Conservation (phyloP, 805 yeast species). For the Ogataea paradorogensis region DNA sequence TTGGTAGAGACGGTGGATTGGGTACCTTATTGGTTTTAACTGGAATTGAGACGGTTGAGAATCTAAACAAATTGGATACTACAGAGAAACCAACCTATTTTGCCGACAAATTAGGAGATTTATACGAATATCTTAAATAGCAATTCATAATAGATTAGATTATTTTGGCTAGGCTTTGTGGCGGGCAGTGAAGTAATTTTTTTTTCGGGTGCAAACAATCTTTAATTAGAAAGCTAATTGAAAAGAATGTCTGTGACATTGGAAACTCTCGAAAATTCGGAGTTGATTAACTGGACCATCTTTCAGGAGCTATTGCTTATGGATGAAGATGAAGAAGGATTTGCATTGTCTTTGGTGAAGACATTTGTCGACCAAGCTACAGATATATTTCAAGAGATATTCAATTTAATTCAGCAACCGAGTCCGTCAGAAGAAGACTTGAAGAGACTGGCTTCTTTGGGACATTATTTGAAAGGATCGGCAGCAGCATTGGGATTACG, state of each 20-base stretch:
- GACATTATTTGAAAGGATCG: slow-evolving; percentile 93
- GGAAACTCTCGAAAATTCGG: slow-evolving; percentile 42
- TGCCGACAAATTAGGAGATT: slow-evolving; percentile 72
- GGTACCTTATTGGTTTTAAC: slow-evolving; percentile 85
- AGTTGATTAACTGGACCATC: slow-evolving; percentile 83
- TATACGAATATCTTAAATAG: slow-evolving; percentile 47
- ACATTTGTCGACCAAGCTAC: slow-evolving; percentile 89
- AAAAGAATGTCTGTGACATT: slow-evolving; percentile 24
- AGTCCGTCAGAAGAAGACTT: slow-evolving; percentile 40
- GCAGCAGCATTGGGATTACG: slow-evolving; percentile 90
- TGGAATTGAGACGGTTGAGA: slow-evolving; percentile 81
- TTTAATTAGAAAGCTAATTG: background rate
- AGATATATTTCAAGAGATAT: slow-evolving; percentile 73
- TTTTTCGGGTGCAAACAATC: background rate
- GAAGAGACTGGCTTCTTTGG: slow-evolving; percentile 64
- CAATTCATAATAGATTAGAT: background rate
- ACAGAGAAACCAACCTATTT: slow-evolving; percentile 60
- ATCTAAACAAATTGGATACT: slow-evolving; percentile 42
- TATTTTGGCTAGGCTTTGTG: background rate
- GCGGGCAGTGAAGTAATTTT: background rate
- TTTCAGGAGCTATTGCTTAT: slow-evolving; percentile 84
- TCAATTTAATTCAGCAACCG: slow-evolving; percentile 40
- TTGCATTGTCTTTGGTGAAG: slow-evolving; percentile 70
- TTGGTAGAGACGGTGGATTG: slow-evolving; percentile 84
- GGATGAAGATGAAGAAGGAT: slow-evolving; percentile 97